phyloP scores from a whole-genome alignment of 352 stramenopile species.

The Sclerospora graminicola region DNA sequence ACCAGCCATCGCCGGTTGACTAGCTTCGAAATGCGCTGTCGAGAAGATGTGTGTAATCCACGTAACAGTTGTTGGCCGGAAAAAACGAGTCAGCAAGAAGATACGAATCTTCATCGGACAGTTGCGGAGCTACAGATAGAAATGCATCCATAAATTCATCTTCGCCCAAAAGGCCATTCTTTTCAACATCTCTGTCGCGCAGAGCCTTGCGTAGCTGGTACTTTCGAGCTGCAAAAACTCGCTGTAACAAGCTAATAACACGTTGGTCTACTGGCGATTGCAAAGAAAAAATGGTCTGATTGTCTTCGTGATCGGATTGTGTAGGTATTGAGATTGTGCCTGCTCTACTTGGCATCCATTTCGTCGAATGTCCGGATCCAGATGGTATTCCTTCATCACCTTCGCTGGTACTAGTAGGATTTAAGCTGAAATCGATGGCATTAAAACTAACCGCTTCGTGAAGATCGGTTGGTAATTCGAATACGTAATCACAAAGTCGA shows the following conservation, averaged over 20 bases:
- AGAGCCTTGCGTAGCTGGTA: conserved; percentile 78
- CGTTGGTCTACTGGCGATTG: conserved; percentile 10
- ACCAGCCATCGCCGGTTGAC: background rate
- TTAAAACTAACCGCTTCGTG: no score
- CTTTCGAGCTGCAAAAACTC: conserved; percentile 47
- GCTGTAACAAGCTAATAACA: conserved; percentile 36
- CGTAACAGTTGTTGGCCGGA: conserved; percentile 50
- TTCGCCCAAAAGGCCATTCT: conserved; percentile 42
- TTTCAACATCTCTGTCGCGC: conserved; percentile 45
- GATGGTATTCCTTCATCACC: no score
- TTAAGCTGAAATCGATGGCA: no score
- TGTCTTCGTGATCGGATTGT: conserved; percentile 1
- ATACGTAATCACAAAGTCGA: no score
- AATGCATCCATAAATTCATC: conserved; percentile 75
- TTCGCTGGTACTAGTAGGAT: no score
- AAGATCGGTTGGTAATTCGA: no score
- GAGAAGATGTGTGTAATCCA: conserved; percentile 62
- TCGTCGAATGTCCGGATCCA: no score
- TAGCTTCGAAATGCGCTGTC: conserved; percentile 47
- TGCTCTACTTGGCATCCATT: background rate
- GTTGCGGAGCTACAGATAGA: conserved; percentile 34
- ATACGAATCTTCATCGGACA: conserved; percentile 71
- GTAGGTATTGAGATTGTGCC: conserved; percentile 1
- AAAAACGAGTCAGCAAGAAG: conserved; percentile 62
- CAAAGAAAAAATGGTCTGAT: background rate